Evolutionary conservation across 2,329 filamentous ascomycete species (phyloP), one percentile per base, ranked within the genome.

Genomic region (Ophiognomonia clavigignenti-juglandacearum): DNA sequence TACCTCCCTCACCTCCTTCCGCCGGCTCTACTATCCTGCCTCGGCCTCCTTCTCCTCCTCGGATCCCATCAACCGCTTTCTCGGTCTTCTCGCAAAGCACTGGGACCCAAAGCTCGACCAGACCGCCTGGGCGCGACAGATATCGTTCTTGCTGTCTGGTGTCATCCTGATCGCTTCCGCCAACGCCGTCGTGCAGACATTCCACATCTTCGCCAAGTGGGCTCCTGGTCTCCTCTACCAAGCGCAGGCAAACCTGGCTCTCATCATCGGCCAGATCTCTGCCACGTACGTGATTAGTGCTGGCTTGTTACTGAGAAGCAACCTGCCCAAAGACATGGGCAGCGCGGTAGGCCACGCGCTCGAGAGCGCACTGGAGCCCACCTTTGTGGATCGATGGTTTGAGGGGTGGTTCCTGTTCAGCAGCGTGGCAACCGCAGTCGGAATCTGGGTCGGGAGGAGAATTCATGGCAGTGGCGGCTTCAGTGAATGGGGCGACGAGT

Each of bases 211-310:
- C 59, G 80, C 85, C 4, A 83, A 84, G 54, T 86, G 88, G 69
- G 76, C 82, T 8, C 88, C 88, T 0, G 73, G 74, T 5, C 64
- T 92, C n/a, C 69, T 90, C 9, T 80, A 83, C 54, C 85, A 86
- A 56, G 82, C 83, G 4, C 86, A 86, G 60, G 85, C 86, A 9
- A 90, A 90, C 59, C 74, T 93, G 29, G 86, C 89, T 1, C 75
- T 95, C 11, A 73, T 90, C 36, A 82, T 92, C 29, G 86, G 83
- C 4, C 89, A 95, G 65, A 82, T 95, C 37, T 82, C 82, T 2
- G 89, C 87, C 2, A 90, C 88, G 1, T 95, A 95, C 61, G 88
- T 95, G 44, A 90, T 95, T 58, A 86, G 82, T 50, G 84, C 86
- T 1, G 85, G 87, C 3, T 68, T 95, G 54, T 72, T 95, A 49